Conservation (phyloP, 106 monocot species). For the Acorus gramineus region DNA sequence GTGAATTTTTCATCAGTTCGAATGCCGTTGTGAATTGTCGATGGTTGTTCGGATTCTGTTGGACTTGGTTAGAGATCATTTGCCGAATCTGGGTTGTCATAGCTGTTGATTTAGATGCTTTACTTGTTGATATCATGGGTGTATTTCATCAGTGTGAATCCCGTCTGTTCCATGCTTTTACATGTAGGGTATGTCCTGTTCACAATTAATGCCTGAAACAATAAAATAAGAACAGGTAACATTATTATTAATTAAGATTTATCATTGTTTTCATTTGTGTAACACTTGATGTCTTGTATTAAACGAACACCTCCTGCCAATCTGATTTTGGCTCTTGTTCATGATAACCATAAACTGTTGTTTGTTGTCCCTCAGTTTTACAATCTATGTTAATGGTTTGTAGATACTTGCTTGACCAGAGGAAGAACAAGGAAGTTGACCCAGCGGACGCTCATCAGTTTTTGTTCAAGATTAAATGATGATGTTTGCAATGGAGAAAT, state of each 20-base stretch:
- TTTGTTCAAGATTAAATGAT: slow-evolving; percentile 22
- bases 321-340: neutral
- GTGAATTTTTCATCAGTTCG: neutral
- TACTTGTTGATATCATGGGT: neutral
- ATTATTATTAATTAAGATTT: too few relatives aligned
- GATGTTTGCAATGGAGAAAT: slow-evolving; percentile 3
- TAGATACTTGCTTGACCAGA: slow-evolving; percentile 75
- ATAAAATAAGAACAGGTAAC: too few relatives aligned
- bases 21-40: neutral
- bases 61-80: neutral
- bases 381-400: slow-evolving; percentile 8
- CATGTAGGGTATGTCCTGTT: too few relatives aligned
- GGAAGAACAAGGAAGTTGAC: slow-evolving; percentile 63
- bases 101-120: neutral
- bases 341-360: neutral
- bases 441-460: slow-evolving; percentile 63
- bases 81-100: neutral
- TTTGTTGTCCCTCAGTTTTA: neutral
- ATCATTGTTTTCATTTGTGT: too few relatives aligned
- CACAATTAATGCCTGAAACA: too few relatives aligned
- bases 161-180: too few relatives aligned
- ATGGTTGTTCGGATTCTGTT: neutral
- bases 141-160: too few relatives aligned
- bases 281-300: too few relatives aligned
- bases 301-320: neutral